These are phyloP conservation scores for Cytospora leucostoma DNA, from an alignment of 2,329 filamentous ascomycete genomes.

Conservation along the genomic window DNA sequence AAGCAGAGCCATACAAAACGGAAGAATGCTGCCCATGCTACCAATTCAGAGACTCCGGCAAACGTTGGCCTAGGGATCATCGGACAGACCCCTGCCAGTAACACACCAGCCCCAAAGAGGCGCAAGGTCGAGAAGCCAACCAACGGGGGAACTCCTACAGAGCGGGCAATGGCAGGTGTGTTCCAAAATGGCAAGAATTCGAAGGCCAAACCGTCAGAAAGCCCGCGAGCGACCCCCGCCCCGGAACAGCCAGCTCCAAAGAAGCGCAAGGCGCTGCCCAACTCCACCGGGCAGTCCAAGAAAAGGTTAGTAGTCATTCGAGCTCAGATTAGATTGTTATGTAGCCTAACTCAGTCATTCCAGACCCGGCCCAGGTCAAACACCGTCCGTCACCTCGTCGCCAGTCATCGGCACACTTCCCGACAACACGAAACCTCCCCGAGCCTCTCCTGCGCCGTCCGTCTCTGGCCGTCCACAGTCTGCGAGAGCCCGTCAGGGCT, in stretches of 20 bases:
- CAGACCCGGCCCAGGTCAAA: conserved; percentile 40
- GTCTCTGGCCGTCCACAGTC: conserved; percentile 62
- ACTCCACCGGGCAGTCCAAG: conserved; percentile 70
- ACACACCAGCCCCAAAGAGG: conserved; percentile 65
- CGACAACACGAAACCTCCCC: conserved; percentile 56
- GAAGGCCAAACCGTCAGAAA: conserved; percentile 61
- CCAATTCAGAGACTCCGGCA: conserved; percentile 30
- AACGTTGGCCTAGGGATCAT: conserved; percentile 66
- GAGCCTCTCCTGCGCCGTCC: conserved; percentile 61
- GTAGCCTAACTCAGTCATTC: conserved; percentile 35
- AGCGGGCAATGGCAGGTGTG: conserved; percentile 67
- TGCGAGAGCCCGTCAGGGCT: conserved; percentile 75
- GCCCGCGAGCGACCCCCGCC: conserved; percentile 68
- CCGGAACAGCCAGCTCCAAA: conserved; percentile 64
- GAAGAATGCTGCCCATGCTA: conserved; percentile 52
- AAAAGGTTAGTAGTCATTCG: conserved; percentile 64
- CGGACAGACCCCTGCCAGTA: conserved; percentile 52
- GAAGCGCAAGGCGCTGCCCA: conserved; percentile 66
- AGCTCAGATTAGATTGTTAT: conserved; percentile 33
- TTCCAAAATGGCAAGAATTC: conserved; percentile 49
- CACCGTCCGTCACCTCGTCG: conserved; percentile 73
- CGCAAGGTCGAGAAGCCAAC: conserved; percentile 78
- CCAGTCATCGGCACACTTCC: conserved; percentile 70
- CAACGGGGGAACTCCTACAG: conserved; percentile 56
- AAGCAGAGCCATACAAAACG: conserved; percentile 66